Conservation (phyloP, 2,329 filamentous ascomycete species). For the Dothistroma septosporum region DNA sequence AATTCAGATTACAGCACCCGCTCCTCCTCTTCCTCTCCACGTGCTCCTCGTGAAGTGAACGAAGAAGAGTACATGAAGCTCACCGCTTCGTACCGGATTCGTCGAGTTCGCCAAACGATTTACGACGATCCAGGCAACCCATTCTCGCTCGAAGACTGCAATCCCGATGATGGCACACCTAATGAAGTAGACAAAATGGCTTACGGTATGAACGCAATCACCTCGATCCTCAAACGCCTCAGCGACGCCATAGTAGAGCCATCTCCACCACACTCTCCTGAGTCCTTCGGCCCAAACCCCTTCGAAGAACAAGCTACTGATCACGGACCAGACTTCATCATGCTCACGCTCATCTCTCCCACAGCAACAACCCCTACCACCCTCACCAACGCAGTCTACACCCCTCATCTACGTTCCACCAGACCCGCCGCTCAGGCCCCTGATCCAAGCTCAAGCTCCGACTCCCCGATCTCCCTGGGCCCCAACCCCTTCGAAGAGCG, state of each 20-base stretch:
- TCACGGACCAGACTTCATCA: neutral
- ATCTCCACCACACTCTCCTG: neutral
- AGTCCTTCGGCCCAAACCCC: neutral
- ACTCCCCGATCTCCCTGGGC: neutral
- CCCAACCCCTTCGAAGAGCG: conserved; percentile 2
- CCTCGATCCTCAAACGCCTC: neutral
- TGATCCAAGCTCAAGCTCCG: neutral
- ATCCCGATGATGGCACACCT: neutral
- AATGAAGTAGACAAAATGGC: neutral
- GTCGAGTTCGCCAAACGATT: conserved; percentile 23
- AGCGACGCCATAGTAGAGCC: neutral
- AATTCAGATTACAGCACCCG: conserved; percentile 2
- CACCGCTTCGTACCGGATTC: conserved; percentile 10
- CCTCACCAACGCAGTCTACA: neutral
- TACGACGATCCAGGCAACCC: conserved; percentile 30
- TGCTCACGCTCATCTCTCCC: neutral
- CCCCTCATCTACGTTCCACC: neutral
- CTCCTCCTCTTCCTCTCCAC: conserved; percentile 8
- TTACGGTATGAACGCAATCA: neutral
- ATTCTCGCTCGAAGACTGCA: conserved; percentile 13
- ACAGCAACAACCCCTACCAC: neutral
- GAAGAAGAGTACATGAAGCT: conserved; percentile 22
- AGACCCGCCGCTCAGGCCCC: neutral
- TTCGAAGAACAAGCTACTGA: conserved; percentile 1
- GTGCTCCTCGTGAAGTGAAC: conserved; percentile 8